Evolutionary conservation across 257 asterid species (phyloP).

Genomic region (Phtheirospermum japonicum): DNA sequence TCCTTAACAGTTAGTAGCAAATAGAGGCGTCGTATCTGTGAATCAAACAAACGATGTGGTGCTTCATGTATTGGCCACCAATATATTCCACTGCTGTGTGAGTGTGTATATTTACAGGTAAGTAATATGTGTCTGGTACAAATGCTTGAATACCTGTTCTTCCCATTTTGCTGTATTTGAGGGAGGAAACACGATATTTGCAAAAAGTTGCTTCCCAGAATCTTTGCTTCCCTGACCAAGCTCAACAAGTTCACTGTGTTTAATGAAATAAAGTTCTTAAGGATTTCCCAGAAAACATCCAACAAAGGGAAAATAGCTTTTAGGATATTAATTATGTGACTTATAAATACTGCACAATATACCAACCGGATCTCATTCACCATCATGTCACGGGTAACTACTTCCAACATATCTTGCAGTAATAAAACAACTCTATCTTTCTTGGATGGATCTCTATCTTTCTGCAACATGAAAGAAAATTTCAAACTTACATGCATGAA

Average conservation of each 20-base stretch:
- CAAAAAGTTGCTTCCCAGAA: slow-evolving; percentile 73
- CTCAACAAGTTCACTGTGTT: slow-evolving; percentile 64
- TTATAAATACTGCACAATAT: slow-evolving; percentile 19
- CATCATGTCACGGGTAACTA: slow-evolving; percentile 78
- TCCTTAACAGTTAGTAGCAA: slow-evolving; percentile 76
- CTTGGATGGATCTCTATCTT: slow-evolving; percentile 60
- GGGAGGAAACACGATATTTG: slow-evolving; percentile 64
- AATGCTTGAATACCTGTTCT: slow-evolving; percentile 54
- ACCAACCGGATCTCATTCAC: slow-evolving; percentile 75
- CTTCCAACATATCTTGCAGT: slow-evolving; percentile 83
- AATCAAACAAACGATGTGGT: slow-evolving; percentile 13
- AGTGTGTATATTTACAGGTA: slow-evolving; percentile 1
- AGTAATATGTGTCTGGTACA: slow-evolving; percentile 13
- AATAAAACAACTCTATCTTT: slow-evolving; percentile 61
- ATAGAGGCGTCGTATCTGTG: slow-evolving; percentile 74
- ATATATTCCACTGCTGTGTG: slow-evolving; percentile 13
- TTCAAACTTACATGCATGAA: not conserved
- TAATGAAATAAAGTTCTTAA: slow-evolving; percentile 19
- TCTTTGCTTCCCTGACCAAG: slow-evolving; percentile 71
- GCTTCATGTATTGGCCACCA: slow-evolving; percentile 12
- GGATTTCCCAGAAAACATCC: slow-evolving; percentile 19
- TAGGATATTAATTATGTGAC: not conserved
- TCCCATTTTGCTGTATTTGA: slow-evolving; percentile 77
- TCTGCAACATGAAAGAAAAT: slow-evolving; percentile 43
- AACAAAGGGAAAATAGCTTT: not conserved